Evolutionary conservation across 495 filamentous ascomycete genomes (phyloP), one percentile per base, ranked within the genome.

Genomic region (Hypoxylon cercidicola): DNA sequence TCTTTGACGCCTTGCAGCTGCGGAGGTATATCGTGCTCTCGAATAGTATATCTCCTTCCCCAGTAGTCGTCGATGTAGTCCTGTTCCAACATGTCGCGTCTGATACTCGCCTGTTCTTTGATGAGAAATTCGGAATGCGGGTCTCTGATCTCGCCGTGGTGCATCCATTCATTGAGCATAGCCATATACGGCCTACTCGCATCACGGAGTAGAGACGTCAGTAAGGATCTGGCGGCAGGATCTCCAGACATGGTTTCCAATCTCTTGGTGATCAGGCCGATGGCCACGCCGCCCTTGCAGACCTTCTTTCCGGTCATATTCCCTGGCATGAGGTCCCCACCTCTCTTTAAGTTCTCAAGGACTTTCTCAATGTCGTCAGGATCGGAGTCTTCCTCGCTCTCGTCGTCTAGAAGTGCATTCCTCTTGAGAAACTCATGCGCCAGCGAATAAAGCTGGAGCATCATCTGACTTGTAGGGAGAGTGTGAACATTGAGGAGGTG

Each of bases 11-110:
- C 88, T 68, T 96, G 92, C 5, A 99, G 84, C 72, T 99, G 95
- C 11, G 95, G 94, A 2, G 95, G 95, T 11, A 98, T 88, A 55
- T 95, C 93, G 43, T 91, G 84, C 41, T 96, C 90, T 40, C 95
- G 87, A 60, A 98, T 92, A 11, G 93, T 97, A 68, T 99, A 99
- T 55, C 95, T 84, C 74, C 97, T 93, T 71, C 98, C 95, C 95
- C 95, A 99, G 75, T 99, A 99, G 66, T 98, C 95, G 70, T 99
- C 95, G 0, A 93, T 98, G 68, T 97, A 99, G 76, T 99, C 95
- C 69, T 97, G 88, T 72, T 97, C 93, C 10, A 99, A 78, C 68
- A 90, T 85, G 69, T 97, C 96, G 16, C 95, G 85, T 53, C 89
- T 89, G 68, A 99, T 98, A 69, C 92, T 95, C 76, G 94, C 94